These are phyloP conservation scores for Yarrowia divulgata DNA, from an alignment of 805 yeast species.

Conservation along the genomic window DNA sequence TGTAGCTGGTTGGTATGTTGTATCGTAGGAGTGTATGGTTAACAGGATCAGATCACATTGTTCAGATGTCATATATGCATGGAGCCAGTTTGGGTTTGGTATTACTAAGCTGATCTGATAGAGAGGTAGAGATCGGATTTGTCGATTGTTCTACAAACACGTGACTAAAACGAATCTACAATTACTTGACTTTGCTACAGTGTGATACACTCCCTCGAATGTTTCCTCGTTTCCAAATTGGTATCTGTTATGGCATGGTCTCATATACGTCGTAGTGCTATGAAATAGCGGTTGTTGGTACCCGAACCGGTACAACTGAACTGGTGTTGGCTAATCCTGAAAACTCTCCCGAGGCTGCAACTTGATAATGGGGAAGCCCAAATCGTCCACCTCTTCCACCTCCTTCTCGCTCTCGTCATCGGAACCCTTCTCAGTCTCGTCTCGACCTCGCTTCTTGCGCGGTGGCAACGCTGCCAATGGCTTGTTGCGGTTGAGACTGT, in stretches of 20 bases:
- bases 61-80: slow-evolving; percentile 12
- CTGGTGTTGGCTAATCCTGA: slow-evolving; percentile 28
- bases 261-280: slow-evolving; percentile 15
- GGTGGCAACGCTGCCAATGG: slow-evolving; percentile 14
- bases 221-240: background rate
- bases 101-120: background rate
- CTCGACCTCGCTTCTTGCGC: slow-evolving; percentile 33
- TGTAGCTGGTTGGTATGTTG: too few species aligned
- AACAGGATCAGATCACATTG: background rate
- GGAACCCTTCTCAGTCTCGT: slow-evolving; percentile 11
- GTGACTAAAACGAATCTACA: too few species aligned
- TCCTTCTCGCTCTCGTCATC: slow-evolving; percentile 28
- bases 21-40: background rate
- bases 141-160: too few species aligned
- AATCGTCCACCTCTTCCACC: slow-evolving; percentile 10
- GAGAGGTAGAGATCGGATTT: too few species aligned
- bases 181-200: too few species aligned
- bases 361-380: slow-evolving; percentile 13
- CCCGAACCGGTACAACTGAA: too few species aligned
- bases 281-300: background rate
- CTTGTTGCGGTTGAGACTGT: slow-evolving; percentile 34
- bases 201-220: too few species aligned
- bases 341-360: slow-evolving; percentile 31
- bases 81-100: slow-evolving; percentile 6
- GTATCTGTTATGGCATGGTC: slow-evolving; percentile 17